Conservation (phyloP, 2,329 filamentous ascomycete genomes). For the Nemania abortiva region DNA sequence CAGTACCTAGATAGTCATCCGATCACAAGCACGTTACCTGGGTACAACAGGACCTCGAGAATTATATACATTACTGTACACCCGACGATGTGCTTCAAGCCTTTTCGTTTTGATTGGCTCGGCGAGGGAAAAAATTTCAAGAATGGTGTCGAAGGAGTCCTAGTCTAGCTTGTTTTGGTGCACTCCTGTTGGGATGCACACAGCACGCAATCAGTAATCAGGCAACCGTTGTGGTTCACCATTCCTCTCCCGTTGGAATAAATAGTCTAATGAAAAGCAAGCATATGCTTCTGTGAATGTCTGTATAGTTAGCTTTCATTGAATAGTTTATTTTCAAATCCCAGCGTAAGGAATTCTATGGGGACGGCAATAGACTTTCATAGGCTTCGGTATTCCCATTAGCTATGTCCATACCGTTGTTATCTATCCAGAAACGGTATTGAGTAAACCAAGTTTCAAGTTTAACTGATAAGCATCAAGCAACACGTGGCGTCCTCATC, state of each 20-base stretch:
- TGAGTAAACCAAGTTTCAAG: conserved; percentile 8
- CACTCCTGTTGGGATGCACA: not conserved
- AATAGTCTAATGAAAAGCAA: not conserved
- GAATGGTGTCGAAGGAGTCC: not conserved
- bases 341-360: conserved; percentile 1
- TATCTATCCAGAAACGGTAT: conserved; percentile 11
- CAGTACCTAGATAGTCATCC: not conserved
- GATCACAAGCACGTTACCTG: not conserved
- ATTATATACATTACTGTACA: not conserved
- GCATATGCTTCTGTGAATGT: not conserved
- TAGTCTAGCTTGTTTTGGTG: conserved; percentile 12
- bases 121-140: not conserved
- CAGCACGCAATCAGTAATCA: conserved; percentile 6
- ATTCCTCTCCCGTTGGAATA: not conserved
- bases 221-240: not conserved
- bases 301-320: not conserved
- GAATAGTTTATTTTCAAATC: not conserved
- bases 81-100: not conserved
- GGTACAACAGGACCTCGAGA: not conserved
- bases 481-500: conserved; percentile 26
- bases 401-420: not conserved
- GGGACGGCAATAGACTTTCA: not conserved
- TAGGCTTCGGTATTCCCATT: not conserved
- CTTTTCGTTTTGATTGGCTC: conserved; percentile 6
- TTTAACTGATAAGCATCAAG: conserved; percentile 41